phyloP scores from a whole-genome alignment of 257 asterid genomes.

The Solanum gandarillasii region DNA sequence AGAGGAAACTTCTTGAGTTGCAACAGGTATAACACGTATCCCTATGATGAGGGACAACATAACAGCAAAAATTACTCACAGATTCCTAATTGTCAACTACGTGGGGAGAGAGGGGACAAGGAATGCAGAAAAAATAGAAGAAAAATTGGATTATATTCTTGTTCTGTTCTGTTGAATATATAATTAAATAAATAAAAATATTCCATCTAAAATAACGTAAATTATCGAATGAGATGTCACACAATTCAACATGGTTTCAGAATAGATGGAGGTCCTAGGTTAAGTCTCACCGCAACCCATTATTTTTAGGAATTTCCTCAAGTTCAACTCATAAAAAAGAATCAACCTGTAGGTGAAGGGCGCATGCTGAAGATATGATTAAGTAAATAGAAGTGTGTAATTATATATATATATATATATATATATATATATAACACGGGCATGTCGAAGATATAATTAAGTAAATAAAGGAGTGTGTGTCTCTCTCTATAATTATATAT shows the following conservation, averaged over 20 bases:
- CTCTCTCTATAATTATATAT: neutral
- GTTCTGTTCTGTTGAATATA: neutral
- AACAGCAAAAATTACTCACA: neutral
- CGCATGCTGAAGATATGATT: neutral
- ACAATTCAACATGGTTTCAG: neutral
- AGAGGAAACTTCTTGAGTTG: slow-evolving; percentile 87
- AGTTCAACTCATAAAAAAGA: neutral
- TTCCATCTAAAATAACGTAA: neutral
- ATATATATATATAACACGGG: neutral
- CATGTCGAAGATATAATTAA: neutral
- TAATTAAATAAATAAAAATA: too few species aligned
- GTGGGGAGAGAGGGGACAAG: neutral
- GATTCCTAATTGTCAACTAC: neutral
- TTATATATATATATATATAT: too few species aligned
- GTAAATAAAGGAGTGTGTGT: neutral
- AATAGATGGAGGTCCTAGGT: neutral
- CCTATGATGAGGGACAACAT: neutral
- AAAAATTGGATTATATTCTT: neutral
- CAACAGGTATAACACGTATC: slow-evolving; percentile 57
- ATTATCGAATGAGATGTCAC: neutral
- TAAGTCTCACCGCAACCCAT: neutral
- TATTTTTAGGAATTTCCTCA: neutral
- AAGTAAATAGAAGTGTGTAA: neutral
- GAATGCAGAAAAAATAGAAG: neutral
- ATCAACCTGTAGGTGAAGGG: neutral